phyloP scores from a whole-genome alignment of 345 rosid genomes.

The Eucalyptus victrix region DNA sequence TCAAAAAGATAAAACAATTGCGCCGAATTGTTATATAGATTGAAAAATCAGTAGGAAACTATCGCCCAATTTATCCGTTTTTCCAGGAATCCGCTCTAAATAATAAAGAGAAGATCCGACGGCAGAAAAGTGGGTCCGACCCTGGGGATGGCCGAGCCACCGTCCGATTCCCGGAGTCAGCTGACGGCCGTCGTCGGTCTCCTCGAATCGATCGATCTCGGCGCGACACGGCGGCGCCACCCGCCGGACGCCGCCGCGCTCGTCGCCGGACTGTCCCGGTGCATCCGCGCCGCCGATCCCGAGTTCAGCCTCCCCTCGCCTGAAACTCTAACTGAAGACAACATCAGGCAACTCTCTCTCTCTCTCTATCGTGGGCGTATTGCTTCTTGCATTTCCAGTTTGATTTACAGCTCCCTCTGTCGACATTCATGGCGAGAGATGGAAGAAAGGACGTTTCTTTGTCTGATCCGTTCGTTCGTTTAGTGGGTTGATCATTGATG shows the following conservation, averaged over 20 bases:
- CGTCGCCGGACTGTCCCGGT: background rate
- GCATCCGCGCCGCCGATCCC: background rate
- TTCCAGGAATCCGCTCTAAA: background rate
- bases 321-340: background rate
- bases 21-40: background rate
- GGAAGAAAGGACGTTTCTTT: background rate
- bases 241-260: background rate
- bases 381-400: background rate
- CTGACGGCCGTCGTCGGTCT: background rate
- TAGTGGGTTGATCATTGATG: background rate
- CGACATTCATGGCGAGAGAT: background rate
- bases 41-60: background rate
- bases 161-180: constrained; percentile 1
- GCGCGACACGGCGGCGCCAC: background rate
- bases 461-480: background rate
- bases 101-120: background rate
- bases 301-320: background rate
- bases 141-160: background rate
- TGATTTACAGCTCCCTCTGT: background rate
- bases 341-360: background rate
- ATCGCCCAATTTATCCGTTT: background rate
- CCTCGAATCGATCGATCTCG: background rate
- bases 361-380: background rate
- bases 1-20: background rate
- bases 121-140: background rate